phyloP scores from a whole-genome alignment of 2,329 filamentous ascomycete genomes.

The Xylariaceae sp. region DNA sequence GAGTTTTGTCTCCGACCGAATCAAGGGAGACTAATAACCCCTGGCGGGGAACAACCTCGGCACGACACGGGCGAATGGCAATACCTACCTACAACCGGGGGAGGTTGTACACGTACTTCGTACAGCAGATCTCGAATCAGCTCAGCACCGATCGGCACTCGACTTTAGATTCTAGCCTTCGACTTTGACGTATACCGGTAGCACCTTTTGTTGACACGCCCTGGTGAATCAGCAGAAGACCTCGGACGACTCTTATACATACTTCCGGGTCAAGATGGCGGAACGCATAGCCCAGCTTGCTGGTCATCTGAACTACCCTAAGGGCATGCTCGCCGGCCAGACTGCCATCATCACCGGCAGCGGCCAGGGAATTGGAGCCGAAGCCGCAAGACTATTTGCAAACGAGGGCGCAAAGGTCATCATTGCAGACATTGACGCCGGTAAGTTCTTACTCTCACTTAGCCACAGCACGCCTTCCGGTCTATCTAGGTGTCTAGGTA shows the following conservation, averaged over 20 bases:
- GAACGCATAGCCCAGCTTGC: slow-evolving; percentile 67
- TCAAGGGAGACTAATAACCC: too few species aligned
- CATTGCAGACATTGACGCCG: slow-evolving; percentile 74
- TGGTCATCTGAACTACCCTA: slow-evolving; percentile 75
- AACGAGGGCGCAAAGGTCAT: slow-evolving; percentile 85
- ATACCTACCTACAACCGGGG: too few species aligned
- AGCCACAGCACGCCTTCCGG: neutral
- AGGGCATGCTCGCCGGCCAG: slow-evolving; percentile 73
- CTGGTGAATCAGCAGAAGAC: too few species aligned
- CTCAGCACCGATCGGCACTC: too few species aligned
- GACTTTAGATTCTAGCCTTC: too few species aligned
- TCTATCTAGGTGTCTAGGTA: slow-evolving; percentile 1
- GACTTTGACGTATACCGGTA: too few species aligned
- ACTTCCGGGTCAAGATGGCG: slow-evolving; percentile 37
- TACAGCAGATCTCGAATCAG: too few species aligned
- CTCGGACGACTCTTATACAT: too few species aligned
- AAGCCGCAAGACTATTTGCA: slow-evolving; percentile 75
- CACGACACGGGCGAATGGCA: neutral
- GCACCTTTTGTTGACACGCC: too few species aligned
- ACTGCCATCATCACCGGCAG: slow-evolving; percentile 84
- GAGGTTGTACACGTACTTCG: too few species aligned
- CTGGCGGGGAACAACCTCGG: slow-evolving; percentile 20
- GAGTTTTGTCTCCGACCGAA: too few species aligned
- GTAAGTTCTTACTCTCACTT: slow-evolving; percentile 40
- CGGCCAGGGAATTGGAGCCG: slow-evolving; percentile 84